These are phyloP conservation scores for Penicillium palitans DNA, from an alignment of 2,329 filamentous ascomycete genomes.

Conservation along the genomic window DNA sequence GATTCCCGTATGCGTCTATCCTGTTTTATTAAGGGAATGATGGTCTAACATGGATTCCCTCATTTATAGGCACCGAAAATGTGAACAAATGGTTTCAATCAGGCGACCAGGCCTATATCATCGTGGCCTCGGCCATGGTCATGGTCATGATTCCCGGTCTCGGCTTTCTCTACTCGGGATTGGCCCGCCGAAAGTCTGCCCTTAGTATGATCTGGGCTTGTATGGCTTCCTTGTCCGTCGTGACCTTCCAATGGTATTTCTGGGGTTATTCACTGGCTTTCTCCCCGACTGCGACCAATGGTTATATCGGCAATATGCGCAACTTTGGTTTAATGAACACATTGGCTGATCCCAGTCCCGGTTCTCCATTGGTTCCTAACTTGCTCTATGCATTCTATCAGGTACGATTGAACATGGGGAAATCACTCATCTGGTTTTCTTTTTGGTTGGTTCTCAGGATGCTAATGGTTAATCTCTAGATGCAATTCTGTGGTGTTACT, in stretches of 20 bases:
- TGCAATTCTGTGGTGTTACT: conserved; percentile 96
- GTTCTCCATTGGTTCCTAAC: conserved; percentile 83
- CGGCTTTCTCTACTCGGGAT: conserved; percentile 94
- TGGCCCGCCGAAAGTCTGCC: conserved; percentile 96
- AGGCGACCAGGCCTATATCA: conserved; percentile 92
- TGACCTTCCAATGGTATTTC: conserved; percentile 99
- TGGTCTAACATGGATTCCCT: conserved; percentile 10
- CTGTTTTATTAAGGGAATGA: background rate
- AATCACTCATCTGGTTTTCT: background rate
- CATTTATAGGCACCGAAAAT: conserved; percentile 73
- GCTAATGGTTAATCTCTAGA: conserved; percentile 53
- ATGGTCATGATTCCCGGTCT: conserved; percentile 96
- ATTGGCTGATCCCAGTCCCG: conserved; percentile 79
- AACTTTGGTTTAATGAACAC: conserved; percentile 89
- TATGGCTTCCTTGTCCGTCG: conserved; percentile 88
- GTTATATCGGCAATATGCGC: conserved; percentile 86
- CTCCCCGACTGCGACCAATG: conserved; percentile 75
- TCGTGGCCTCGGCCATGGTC: conserved; percentile 87
- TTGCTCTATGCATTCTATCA: conserved; percentile 94
- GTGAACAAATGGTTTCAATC: conserved; percentile 93
- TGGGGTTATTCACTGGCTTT: conserved; percentile 98
- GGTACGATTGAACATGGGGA: conserved; percentile 48
- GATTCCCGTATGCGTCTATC: conserved; percentile 67
- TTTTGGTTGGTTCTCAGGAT: background rate
- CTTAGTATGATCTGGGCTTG: conserved; percentile 96